Conservation (phyloP, 306 rosid genomes). For the Medicago arabica region DNA sequence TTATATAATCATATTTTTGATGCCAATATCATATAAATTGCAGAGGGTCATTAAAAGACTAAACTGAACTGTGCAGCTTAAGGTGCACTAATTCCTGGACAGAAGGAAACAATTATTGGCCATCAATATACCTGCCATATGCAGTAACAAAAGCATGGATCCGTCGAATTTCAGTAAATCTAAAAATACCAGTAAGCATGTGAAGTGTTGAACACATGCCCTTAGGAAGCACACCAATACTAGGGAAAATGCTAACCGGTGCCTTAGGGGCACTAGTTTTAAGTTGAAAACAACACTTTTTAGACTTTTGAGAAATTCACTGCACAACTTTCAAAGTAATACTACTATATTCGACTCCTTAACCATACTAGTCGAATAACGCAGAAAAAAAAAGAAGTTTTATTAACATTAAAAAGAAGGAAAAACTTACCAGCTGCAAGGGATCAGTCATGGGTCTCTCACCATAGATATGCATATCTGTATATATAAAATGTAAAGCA, state of each 20-base stretch:
- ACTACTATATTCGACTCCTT: too few species aligned
- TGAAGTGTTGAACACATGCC: conserved; percentile 1
- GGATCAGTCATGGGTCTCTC: conserved; percentile 67
- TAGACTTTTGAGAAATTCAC: too few species aligned
- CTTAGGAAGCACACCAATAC: conserved; percentile 27
- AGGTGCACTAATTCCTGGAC: conserved; percentile 25
- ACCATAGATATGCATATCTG: conserved; percentile 62
- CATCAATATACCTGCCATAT: neutral
- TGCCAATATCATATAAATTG: neutral
- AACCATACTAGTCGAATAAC: conserved; percentile 15
- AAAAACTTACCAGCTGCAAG: conserved; percentile 80
- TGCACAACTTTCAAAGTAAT: too few species aligned
- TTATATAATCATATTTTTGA: conserved; percentile 26
- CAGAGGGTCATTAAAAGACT: conserved; percentile 3
- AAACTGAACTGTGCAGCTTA: conserved; percentile 15
- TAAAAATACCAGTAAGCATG: neutral
- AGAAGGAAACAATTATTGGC: conserved; percentile 27
- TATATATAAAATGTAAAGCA: conserved; percentile 29
- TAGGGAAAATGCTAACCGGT: neutral
- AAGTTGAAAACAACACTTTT: too few species aligned
- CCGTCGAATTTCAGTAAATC: conserved; percentile 10
- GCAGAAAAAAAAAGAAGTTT: neutral
- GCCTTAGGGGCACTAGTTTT: too few species aligned
- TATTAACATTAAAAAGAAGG: conserved; percentile 1
- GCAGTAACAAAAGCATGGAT: conserved; percentile 9